Evolutionary conservation across 2,329 filamentous ascomycete genomes (phyloP).

Genomic region (Pseudogymnoascus sp.): DNA sequence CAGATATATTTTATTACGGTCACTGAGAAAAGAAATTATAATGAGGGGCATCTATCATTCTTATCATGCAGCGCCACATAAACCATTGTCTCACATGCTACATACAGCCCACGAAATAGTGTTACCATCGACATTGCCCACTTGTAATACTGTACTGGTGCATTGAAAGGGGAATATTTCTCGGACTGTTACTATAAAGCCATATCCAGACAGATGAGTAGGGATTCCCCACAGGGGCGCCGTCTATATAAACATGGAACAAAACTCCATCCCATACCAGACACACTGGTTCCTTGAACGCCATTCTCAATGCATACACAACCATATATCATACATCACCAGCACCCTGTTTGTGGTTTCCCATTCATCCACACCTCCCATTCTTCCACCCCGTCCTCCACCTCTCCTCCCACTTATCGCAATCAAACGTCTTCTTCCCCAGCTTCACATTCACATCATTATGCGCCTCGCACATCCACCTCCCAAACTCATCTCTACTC

Average conservation of each 20-base stretch:
- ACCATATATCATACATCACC: not conserved
- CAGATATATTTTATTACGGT: not conserved
- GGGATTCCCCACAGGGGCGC: not conserved
- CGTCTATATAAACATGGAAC: not conserved
- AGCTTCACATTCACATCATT: constrained; percentile 84
- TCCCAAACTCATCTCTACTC: constrained; percentile 61
- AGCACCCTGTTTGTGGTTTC: not conserved
- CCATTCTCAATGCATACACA: not conserved
- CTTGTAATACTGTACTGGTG: not conserved
- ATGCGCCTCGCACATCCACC: constrained; percentile 78
- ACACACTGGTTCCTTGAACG: not conserved
- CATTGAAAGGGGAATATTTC: not conserved
- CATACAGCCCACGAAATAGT: not conserved
- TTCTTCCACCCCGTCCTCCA: constrained; percentile 87
- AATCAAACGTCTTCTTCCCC: constrained; percentile 88
- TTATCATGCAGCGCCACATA: not conserved
- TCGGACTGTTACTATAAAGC: not conserved
- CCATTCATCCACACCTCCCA: constrained; percentile 29
- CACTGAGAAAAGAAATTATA: not conserved
- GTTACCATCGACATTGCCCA: not conserved
- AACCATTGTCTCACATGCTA: not conserved
- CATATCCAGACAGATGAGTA: not conserved
- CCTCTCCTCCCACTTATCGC: constrained; percentile 79
- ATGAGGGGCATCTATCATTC: not conserved
- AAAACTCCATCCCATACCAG: not conserved